phyloP scores from a whole-genome alignment of 345 rosid species.

The Salix brachista region DNA sequence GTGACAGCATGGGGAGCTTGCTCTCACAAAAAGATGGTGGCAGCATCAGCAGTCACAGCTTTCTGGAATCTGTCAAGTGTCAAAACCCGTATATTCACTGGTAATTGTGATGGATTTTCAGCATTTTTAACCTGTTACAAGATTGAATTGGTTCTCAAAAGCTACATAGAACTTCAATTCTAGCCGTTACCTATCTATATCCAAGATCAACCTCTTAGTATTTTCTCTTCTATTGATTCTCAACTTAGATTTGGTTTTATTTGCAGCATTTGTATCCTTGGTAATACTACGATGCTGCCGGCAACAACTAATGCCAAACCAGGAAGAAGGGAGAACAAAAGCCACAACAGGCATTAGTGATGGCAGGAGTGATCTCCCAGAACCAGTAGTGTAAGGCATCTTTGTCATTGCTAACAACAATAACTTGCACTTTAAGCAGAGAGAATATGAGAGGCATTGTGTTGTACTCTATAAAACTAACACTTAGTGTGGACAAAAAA shows the following conservation, averaged over 20 bases:
- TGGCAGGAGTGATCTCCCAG: background rate
- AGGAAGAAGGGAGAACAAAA: constrained; percentile 32
- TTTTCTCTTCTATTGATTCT: background rate
- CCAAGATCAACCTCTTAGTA: too few relatives aligned
- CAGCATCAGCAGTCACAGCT: constrained; percentile 66
- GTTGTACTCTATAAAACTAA: background rate
- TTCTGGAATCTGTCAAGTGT: constrained; percentile 88
- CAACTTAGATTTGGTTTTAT: background rate
- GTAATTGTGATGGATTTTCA: constrained; percentile 24
- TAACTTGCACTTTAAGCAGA: background rate
- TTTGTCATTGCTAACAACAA: background rate
- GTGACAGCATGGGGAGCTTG: constrained; percentile 69
- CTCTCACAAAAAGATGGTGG: constrained; percentile 82
- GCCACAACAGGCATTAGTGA: background rate
- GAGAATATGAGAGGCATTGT: background rate
- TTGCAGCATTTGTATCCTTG: constrained; percentile 71
- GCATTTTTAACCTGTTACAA: background rate
- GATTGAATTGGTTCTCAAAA: background rate
- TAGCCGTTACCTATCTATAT: too few relatives aligned
- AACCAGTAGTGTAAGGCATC: background rate
- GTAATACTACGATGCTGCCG: constrained; percentile 63
- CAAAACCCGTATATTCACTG: constrained; percentile 74
- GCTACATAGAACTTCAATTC: background rate
- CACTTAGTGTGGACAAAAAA: background rate
- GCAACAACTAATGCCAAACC: constrained; percentile 38